These are phyloP conservation scores for Pugionium cornutum DNA, from an alignment of 345 rosid species.

Conservation along the genomic window DNA sequence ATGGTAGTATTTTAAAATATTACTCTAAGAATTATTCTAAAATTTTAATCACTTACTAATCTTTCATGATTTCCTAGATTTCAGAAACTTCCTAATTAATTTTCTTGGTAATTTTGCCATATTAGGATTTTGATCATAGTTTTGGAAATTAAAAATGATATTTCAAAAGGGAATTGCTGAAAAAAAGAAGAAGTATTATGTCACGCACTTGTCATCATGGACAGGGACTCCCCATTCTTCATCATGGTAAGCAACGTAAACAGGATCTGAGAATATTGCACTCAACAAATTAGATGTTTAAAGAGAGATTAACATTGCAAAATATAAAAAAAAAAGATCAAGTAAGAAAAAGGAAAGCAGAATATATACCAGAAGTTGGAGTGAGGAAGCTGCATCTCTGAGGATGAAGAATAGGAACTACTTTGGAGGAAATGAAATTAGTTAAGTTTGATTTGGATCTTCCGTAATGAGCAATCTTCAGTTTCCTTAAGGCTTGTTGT, in stretches of 20 bases:
- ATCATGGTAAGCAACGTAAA: conserved; percentile 73
- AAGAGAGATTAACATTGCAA: neutral
- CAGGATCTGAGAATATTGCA: conserved; percentile 51
- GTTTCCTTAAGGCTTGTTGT: conserved; percentile 50
- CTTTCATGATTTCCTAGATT: neutral
- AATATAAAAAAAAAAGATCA: neutral
- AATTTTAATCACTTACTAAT: too few relatives aligned
- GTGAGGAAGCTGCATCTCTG: conserved; percentile 71
- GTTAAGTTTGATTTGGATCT: conserved; percentile 50
- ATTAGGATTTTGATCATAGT: neutral
- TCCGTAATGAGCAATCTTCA: conserved; percentile 70
- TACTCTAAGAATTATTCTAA: too few relatives aligned
- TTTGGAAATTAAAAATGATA: neutral
- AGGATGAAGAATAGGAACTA: conserved; percentile 35
- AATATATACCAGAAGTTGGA: conserved; percentile 55
- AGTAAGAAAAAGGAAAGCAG: neutral
- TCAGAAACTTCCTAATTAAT: neutral
- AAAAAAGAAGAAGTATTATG: neutral
- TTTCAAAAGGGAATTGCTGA: neutral
- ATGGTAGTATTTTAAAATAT: too few relatives aligned
- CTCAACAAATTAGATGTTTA: conserved; percentile 11
- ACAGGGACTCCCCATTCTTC: conserved; percentile 87
- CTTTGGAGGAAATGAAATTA: conserved; percentile 31
- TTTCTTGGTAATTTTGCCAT: too few relatives aligned
- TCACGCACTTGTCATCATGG: conserved; percentile 64